Conservation (phyloP, 805 yeast genomes). For the Ogataea ramenticola region DNA sequence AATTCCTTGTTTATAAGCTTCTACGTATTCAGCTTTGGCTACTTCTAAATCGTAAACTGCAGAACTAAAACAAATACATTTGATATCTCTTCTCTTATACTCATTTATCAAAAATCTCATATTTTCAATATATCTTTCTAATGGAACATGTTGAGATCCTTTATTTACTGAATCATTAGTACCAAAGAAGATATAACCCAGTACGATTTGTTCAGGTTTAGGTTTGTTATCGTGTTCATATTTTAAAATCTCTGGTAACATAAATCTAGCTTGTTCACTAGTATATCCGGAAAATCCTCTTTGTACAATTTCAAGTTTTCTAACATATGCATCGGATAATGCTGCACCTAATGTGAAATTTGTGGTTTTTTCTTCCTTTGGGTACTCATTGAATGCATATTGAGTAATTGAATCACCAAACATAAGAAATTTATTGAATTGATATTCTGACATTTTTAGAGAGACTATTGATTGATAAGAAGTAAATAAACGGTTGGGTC, state of each 20-base stretch:
- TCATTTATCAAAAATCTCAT: slow-evolving; percentile 33
- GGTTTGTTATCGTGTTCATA: slow-evolving; percentile 33
- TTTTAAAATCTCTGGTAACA: slow-evolving; percentile 45
- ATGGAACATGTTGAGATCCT: slow-evolving; percentile 36
- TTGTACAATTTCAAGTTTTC: slow-evolving; percentile 61
- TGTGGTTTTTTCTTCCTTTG: slow-evolving; percentile 2
- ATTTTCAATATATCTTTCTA: slow-evolving; percentile 44
- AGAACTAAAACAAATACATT: slow-evolving; percentile 57
- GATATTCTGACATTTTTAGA: slow-evolving; percentile 15
- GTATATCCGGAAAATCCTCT: slow-evolving; percentile 79
- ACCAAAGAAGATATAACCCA: slow-evolving; percentile 65
- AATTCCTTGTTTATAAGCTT: slow-evolving; percentile 27
- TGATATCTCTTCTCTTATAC: slow-evolving; percentile 35
- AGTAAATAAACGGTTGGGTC: no score
- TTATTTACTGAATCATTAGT: slow-evolving; percentile 59
- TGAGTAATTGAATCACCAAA: slow-evolving; percentile 33
- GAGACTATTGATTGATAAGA: no score
- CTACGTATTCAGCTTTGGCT: slow-evolving; percentile 26
- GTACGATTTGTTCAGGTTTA: slow-evolving; percentile 25
- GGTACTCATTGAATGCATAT: slow-evolving; percentile 18
- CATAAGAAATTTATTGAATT: slow-evolving; percentile 20
- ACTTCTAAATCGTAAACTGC: slow-evolving; percentile 41
- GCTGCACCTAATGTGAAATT: slow-evolving; percentile 26
- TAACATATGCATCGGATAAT: slow-evolving; percentile 34
- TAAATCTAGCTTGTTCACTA: slow-evolving; percentile 47